These are phyloP conservation scores for Solanum medicagineum DNA, from an alignment of 257 asterid species.

Conservation along the genomic window DNA sequence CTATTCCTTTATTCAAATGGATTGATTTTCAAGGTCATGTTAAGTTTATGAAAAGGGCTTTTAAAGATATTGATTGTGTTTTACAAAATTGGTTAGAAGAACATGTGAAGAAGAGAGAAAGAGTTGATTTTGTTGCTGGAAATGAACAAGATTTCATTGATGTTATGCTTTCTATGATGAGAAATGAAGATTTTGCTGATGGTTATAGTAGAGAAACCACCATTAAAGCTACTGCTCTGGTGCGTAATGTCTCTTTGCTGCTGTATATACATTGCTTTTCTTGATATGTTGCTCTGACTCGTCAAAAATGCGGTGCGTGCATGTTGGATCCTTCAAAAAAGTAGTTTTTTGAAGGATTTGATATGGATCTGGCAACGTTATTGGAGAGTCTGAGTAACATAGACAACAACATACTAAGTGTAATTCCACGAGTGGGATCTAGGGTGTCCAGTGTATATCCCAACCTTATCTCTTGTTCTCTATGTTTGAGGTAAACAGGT, in stretches of 20 bases:
- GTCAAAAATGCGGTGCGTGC: background rate
- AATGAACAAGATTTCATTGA: slow-evolving; percentile 3
- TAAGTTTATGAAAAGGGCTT: background rate
- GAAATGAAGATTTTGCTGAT: background rate
- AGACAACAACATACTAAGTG: background rate
- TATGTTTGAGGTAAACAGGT: background rate
- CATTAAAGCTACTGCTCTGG: background rate
- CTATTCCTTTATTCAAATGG: background rate
- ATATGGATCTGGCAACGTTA: background rate
- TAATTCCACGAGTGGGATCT: no score
- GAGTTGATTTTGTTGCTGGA: background rate
- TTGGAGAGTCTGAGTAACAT: background rate
- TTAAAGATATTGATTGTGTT: background rate
- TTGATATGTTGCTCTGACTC: background rate
- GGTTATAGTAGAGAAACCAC: background rate
- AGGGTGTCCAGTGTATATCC: background rate
- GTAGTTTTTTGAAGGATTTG: background rate
- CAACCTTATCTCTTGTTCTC: background rate
- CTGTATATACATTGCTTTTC: background rate
- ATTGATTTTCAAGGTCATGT: slow-evolving; percentile 1
- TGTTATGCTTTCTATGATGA: slow-evolving; percentile 3
- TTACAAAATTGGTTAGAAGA: slow-evolving; percentile 3
- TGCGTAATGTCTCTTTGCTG: background rate
- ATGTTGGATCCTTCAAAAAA: background rate
- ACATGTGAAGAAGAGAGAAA: background rate